Evolutionary conservation across 192 early-diverging fungal genomes (phyloP), one percentile per base, ranked within the genome.

Genomic region (Coemansia sp.): DNA sequence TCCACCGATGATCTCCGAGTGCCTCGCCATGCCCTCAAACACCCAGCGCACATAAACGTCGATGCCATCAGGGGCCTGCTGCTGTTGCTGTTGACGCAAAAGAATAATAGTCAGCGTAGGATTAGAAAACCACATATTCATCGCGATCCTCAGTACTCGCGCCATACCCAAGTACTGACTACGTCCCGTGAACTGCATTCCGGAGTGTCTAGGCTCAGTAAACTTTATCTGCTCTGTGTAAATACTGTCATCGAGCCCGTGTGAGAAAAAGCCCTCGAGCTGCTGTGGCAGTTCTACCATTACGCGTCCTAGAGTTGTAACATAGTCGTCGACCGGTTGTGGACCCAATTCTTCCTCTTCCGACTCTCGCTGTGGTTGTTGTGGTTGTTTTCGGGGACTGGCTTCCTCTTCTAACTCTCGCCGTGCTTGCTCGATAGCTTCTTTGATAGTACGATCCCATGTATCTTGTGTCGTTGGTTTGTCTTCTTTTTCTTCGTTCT

Each of bases 31-130:
- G 26, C 75, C 80, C 70, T 83, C 80, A 64, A 83, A 83, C 49
- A 77, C 70, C 80, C 80, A 83, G 8, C 80, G 65, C 66, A 83
- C 74, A 63, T 30, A 64, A 10, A 83, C 73, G 2, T 77, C 80
- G 21, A 66, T 40, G 1, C 6, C 3, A 59, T 60, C 65, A 0
- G 35, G 52, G 13, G 35, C 28, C 35, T 52, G n/a, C 23, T 40
- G 53, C 30, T 83, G 80, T 4, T 52, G n/a, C 23, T 40, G 53
- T 16, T 83, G 80, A 7, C 75, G 69, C 60, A 83, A 37, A 1
- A 66, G 26, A 0, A 69, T 26, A 0, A 83, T 69, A 1, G 80
- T 73, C 7, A 77, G 16, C 11, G 53, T 39, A 0, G 80, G 80
- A 8, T 59, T 13, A 0, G 52, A 16, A 32, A 77, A 83, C 55